Conservation (phyloP, 805 yeast genomes). For the Candida berthetii region DNA sequence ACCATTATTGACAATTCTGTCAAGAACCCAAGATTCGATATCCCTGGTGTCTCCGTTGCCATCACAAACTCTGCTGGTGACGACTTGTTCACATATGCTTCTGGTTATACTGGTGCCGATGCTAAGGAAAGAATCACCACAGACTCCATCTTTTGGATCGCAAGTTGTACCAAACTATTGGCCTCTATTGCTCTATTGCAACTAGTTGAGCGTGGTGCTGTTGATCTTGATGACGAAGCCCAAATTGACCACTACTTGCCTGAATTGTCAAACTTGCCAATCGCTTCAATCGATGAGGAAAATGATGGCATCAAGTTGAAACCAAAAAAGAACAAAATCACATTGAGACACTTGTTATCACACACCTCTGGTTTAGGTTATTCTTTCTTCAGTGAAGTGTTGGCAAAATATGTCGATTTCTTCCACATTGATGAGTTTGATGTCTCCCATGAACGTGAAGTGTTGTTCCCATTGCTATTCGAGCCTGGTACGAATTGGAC, state of each 20-base stretch:
- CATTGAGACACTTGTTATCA: slow-evolving; percentile 26
- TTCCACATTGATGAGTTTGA: slow-evolving; percentile 13
- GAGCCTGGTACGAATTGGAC: slow-evolving; percentile 32
- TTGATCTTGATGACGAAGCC: slow-evolving; percentile 24
- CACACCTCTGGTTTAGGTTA: slow-evolving; percentile 36
- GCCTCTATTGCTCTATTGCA: slow-evolving; percentile 25
- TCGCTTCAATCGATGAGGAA: slow-evolving; percentile 15
- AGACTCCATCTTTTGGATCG: slow-evolving; percentile 23
- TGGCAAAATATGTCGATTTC: slow-evolving; percentile 15
- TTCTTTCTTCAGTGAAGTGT: slow-evolving; percentile 20
- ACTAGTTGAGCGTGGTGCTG: slow-evolving; percentile 25
- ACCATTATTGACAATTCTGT: slow-evolving; percentile 2
- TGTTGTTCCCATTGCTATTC: slow-evolving; percentile 20
- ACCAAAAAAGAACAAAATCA: slow-evolving; percentile 22
- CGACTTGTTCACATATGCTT: slow-evolving; percentile 13
- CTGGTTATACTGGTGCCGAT: slow-evolving; percentile 14
- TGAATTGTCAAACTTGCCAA: slow-evolving; percentile 20
- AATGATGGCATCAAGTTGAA: slow-evolving; percentile 18
- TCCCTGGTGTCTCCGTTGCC: slow-evolving; percentile 11
- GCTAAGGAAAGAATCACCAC: slow-evolving; percentile 8
- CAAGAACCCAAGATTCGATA: neutral
- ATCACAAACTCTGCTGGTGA: slow-evolving; percentile 13
- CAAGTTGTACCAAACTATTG: slow-evolving; percentile 26
- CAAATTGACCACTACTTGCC: slow-evolving; percentile 24
- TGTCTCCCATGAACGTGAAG: slow-evolving; percentile 6